A percentile compares a stretch with the other conserved stretches of the same genome.
Conservation (phyloP, 768 basidiomycete species). For the Mrakia blollopis region DNA sequence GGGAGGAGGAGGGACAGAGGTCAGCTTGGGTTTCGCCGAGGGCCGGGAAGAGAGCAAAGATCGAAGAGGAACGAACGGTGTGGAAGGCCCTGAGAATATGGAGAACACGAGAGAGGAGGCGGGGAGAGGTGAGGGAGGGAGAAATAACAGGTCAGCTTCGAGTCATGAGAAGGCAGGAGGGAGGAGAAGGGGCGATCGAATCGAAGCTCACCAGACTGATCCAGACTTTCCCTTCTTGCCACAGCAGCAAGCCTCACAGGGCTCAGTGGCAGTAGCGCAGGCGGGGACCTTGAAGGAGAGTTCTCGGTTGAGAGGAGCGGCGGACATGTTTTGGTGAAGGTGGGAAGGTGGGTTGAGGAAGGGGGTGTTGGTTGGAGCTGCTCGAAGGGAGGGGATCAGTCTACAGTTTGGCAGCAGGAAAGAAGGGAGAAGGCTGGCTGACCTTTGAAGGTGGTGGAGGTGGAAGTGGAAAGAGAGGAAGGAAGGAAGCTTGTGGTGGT, state of each 20-base stretch:
- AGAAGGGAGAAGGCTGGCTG: no score
- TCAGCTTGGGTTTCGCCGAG: background rate
- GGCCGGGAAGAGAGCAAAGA: background rate
- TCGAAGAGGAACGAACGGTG: background rate
- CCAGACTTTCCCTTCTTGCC: background rate
- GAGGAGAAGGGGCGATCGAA: background rate
- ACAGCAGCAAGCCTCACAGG: conserved; percentile 11
- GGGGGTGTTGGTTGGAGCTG: background rate
- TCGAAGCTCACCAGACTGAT: conserved; percentile 3
- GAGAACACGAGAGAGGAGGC: no score
- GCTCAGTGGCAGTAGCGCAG: background rate
- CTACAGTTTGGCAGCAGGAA: no score
- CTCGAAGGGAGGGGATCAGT: background rate
- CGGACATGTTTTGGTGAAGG: background rate
- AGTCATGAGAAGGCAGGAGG: no score
- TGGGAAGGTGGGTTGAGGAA: background rate
- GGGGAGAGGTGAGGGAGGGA: no score
- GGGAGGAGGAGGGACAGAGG: background rate
- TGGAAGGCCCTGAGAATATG: background rate
- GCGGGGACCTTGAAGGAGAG: conserved; percentile 16
- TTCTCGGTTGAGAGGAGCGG: background rate
- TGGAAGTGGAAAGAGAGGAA: background rate
- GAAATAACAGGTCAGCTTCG: no score
- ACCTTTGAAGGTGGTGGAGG: background rate
- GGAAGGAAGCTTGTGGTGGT: no score